Evolutionary conservation across 345 rosid genomes (phyloP), one percentile per base, ranked within the genome.

Genomic region (Eucalyptus microcorys): DNA sequence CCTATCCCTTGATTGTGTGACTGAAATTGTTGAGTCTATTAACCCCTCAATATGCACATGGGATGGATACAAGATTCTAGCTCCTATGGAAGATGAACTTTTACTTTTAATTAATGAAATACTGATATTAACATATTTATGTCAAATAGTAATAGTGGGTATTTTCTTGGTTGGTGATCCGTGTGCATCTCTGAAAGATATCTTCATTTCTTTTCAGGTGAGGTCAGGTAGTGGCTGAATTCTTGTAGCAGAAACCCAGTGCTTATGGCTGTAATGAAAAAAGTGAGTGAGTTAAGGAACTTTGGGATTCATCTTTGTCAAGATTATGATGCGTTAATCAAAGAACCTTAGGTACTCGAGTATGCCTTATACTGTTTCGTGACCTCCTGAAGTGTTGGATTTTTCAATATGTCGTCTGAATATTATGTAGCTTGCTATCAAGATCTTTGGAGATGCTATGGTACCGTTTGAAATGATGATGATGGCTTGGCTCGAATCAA

Each of bases 181-280:
- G 48, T 55, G 15, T 26, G 30, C 84, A 42, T 81, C 37, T 84
- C 47, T 57, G 43, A 45, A 45, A 81, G 16, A 19, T 9, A 32
- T 40, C 45, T 22, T 43, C 34, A 30, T 27, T 66, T 55, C 26
- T 53, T 45, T 85, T 32, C 91, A 90, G 91, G 89, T 53, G 49
- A 64, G 91, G 86, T 90, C 89, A 6, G 91, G 88, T 48, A 90
- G 91, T 37, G 86, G 42, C 55, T 87, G 83, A 87, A 49, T 37
- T 61, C 30, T 40, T 10, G 49, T 30, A 64, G 49, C 37, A 27
- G 37, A 26, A 43, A 48, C 52, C 30, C 7, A 12, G 37, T 27
- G 87, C 59, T 32, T 8, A 49, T 49, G 43, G 66, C 43, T 40
- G 30, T 52, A 19, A 55, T 32, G 45, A 32, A 21, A 61, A 49